Evolutionary conservation across 768 basidiomycete genomes (phyloP), one percentile per base, ranked within the genome.

Genomic region (Krasilnikovozyma curviuscula): DNA sequence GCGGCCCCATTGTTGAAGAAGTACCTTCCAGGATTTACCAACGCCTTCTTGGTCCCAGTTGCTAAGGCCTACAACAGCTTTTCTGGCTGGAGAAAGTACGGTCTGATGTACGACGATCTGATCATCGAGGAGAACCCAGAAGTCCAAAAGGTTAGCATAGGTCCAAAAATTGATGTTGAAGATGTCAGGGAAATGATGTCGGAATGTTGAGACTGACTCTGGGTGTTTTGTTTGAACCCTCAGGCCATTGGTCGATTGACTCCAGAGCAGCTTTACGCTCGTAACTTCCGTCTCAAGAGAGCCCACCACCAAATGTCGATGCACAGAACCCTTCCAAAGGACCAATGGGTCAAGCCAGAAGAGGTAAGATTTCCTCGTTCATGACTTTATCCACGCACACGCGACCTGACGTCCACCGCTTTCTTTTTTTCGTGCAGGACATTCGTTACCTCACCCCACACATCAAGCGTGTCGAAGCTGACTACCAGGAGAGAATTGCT

Each of bases 51-150:
- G n/a, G n/a, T n/a, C n/a, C n/a, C n/a, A n/a, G n/a, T n/a, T n/a
- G n/a, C n/a, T n/a, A n/a, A n/a, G n/a, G n/a, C n/a, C n/a, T n/a
- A n/a, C n/a, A n/a, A n/a, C n/a, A n/a, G n/a, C n/a, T n/a, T n/a
- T n/a, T n/a, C 79, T 32, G 86, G 89, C 33, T 83, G 88, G 72
- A 75, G 91, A 57, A 72, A 77, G 60, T 71, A 83, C 60, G 91
- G 91, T 56, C 75, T 95, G 67, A 77, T 73, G 61, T 89, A 93
- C 64, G 91, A 98, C 65, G 91, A 98, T 72, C 75, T 98, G 60
- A 70, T 91, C 54, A 68, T 79, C 45, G 83, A 85, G 63, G 86
- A 89, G 66, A 72, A 74, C 50, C 67, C 69, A 9, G 71, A 76
- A 48, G 83, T 88, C 19, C 79, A 89, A 66, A 73, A 78, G 68